Conservation (phyloP, 495 filamentous ascomycete species). For the Elaphomyces granulatus region DNA sequence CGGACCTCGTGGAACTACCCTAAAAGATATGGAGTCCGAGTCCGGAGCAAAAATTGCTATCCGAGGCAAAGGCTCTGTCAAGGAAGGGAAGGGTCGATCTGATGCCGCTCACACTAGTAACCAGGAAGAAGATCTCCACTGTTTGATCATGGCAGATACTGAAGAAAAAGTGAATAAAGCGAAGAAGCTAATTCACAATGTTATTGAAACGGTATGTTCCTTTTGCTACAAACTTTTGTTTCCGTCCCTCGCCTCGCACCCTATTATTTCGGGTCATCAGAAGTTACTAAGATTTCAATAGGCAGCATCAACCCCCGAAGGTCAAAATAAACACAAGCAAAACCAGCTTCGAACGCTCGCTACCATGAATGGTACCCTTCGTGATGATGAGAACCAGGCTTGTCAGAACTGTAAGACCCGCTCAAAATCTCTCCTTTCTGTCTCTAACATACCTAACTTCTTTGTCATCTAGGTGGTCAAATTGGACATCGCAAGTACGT, state of each 20-base stretch:
- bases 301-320: conserved; percentile 96
- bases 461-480: conserved; percentile 50
- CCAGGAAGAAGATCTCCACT: conserved; percentile 98
- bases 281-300: conserved; percentile 18
- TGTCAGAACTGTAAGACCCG: conserved; percentile 82
- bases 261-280: neutral
- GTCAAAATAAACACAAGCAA: conserved; percentile 94
- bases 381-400: conserved; percentile 97
- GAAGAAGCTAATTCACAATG: conserved; percentile 90
- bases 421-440: neutral
- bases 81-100: conserved; percentile 97
- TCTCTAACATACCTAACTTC: conserved; percentile 4
- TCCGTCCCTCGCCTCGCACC: too few species aligned
- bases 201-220: conserved; percentile 84
- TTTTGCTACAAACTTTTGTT: neutral
- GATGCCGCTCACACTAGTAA: conserved; percentile 98
- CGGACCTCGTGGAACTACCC: conserved; percentile 96
- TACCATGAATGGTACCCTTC: conserved; percentile 92
- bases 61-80: conserved; percentile 97
- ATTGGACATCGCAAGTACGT: conserved; percentile 99
- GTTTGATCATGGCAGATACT: conserved; percentile 97
- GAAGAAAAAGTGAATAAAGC: conserved; percentile 98
- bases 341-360: conserved; percentile 96
- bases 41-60: conserved; percentile 97
- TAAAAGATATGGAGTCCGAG: conserved; percentile 98